Evolutionary conservation across 108 stramenopile genomes (phyloP).

Genomic region (Nannochloropsis salina): DNA sequence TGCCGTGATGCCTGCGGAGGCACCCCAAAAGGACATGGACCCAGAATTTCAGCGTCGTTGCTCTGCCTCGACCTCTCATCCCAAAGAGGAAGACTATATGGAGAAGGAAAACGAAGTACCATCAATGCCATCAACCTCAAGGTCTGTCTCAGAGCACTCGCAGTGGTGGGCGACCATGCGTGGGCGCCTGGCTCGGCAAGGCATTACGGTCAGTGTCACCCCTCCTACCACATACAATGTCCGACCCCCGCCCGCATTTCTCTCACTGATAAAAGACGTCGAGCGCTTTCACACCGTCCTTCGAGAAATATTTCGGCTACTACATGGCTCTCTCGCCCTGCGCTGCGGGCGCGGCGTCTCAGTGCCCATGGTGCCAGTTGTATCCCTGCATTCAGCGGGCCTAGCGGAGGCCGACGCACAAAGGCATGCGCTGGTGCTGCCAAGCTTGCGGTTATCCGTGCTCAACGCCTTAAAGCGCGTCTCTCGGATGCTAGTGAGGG

Average conservation of each 20-base stretch:
- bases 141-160: too few relatives aligned
- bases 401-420: not conserved
- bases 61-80: too few relatives aligned
- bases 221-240: not conserved
- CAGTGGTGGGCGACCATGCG: not conserved
- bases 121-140: too few relatives aligned
- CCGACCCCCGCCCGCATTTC: not conserved
- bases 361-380: not conserved
- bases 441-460: not conserved
- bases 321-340: not conserved
- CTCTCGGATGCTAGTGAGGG: not conserved
- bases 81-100: too few relatives aligned
- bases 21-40: not conserved
- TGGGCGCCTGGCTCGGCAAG: not conserved
- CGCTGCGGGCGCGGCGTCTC: not conserved
- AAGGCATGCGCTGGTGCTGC: not conserved
- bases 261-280: not conserved
- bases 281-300: not conserved
- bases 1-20: not conserved
- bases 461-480: not conserved
- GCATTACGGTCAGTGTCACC: not conserved
- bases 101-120: too few relatives aligned
- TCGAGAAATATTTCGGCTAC: not conserved
- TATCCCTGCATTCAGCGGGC: not conserved
- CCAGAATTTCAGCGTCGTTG: not conserved